Evolutionary conservation across 2,329 filamentous ascomycete genomes (phyloP), one percentile per base, ranked within the genome.

Genomic region (Botrytis hyacinthi): DNA sequence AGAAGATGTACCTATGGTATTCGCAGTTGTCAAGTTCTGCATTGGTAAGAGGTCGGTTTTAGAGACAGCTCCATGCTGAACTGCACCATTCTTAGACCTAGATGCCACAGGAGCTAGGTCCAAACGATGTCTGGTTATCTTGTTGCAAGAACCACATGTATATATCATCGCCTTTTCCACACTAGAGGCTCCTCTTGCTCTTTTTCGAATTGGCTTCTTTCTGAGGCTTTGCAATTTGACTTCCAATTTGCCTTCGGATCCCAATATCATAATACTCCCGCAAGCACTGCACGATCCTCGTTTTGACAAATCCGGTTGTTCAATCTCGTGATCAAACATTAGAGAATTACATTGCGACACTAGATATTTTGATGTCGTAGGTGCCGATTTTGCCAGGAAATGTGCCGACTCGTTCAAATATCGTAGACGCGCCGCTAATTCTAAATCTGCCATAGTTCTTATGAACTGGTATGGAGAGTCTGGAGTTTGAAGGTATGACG

Each of bases 251-350:
- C 75, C 76, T 57, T 76, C 74, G 77, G 76, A 77, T 26, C 89
- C 88, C 1, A 84, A 82, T 6, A 90, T 82, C 82, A 90, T 85
- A 57, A 91, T 88, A 75, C 87, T 85, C 26, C 90, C 90, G 78
- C 90, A 92, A 70, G 85, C 85, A 67, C 83, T 84, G 80, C 90
- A 92, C 37, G 85, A 82, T 73, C 86, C 86, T 75, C 89, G 86
- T 69, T 84, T 83, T 75, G 89, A 85, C n/a, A 83, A 78, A 29
- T 88, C 86, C 16, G 85, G 81, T 68, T 82, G 80, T 12, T 82
- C 76, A 10, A 87, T 76, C 61, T 84, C 83, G 76, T 86, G 82
- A 69, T 85, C 82, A 63, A 84, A 83, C 77, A 89, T 83, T 22
- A 90, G 79, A 16, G 83, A 81, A 75, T 85, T 85, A 73, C 87